phyloP scores from a whole-genome alignment of 495 filamentous ascomycete genomes.

The Aspergillus incahuasiensis region DNA sequence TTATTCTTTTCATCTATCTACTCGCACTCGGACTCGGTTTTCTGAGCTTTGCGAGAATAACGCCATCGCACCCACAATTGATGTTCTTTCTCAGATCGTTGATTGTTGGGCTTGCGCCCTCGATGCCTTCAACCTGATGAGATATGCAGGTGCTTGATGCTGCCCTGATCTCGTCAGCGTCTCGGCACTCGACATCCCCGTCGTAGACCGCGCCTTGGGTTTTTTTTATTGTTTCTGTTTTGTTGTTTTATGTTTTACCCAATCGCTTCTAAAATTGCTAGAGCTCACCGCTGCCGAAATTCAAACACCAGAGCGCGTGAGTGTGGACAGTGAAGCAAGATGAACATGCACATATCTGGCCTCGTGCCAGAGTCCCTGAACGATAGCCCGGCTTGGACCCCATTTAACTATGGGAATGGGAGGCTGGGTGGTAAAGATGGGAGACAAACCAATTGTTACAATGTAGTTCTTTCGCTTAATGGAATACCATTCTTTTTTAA shows the following conservation, averaged over 20 bases:
- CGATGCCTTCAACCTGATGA: neutral
- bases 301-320: constrained; percentile 50
- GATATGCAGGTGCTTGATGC: constrained; percentile 4
- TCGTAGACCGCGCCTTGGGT: neutral
- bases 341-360: constrained; percentile 27
- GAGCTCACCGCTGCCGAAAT: constrained; percentile 59
- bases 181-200: neutral
- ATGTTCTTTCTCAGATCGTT: no score
- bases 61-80: no score
- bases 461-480: neutral
- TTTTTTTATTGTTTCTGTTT: neutral
- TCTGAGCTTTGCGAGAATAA: neutral
- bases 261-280: constrained; percentile 58
- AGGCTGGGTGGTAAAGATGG: constrained; percentile 41
- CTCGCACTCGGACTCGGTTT: no score
- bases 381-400: constrained; percentile 42
- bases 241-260: neutral
- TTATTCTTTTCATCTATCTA: neutral
- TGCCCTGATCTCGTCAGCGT: neutral
- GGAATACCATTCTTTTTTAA: neutral
- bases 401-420: constrained; percentile 52
- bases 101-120: neutral
- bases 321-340: constrained; percentile 69
- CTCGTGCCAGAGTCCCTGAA: constrained; percentile 31
- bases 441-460: constrained; percentile 25